A percentile compares a stretch with the other conserved stretches of the same genome.
These are phyloP conservation scores for Talaromyces sp. DNA, from an alignment of 2,329 filamentous ascomycete genomes.

Conservation along the genomic window DNA sequence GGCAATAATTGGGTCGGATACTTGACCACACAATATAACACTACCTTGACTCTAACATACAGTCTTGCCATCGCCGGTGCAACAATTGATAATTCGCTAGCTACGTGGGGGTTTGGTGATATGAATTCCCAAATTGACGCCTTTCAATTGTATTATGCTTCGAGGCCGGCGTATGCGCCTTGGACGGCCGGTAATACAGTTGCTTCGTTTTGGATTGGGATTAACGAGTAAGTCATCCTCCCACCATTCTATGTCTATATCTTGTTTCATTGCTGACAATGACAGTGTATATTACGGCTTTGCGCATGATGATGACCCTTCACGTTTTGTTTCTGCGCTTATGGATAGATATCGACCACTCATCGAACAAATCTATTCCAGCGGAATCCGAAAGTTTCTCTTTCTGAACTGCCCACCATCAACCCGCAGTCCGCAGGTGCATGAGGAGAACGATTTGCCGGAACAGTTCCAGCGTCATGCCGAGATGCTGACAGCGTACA, in stretches of 20 bases:
- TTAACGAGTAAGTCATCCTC: slow-evolving; percentile 15
- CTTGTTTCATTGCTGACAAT: slow-evolving; percentile 3
- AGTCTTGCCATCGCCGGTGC: slow-evolving; percentile 15
- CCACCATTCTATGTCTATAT: neutral
- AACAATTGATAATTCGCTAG: slow-evolving; percentile 17
- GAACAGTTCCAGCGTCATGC: slow-evolving; percentile 17
- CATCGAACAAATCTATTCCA: slow-evolving; percentile 11
- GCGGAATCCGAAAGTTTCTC: slow-evolving; percentile 16
- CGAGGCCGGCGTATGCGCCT: slow-evolving; percentile 10
- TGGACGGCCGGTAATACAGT: slow-evolving; percentile 15
- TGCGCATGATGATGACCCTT: slow-evolving; percentile 12
- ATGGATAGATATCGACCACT: slow-evolving; percentile 15
- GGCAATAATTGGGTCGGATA: slow-evolving; percentile 16
- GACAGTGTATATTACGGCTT: slow-evolving; percentile 18
- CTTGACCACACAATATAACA: slow-evolving; percentile 15
- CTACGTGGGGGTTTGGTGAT: slow-evolving; percentile 18
- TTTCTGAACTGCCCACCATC: slow-evolving; percentile 17
- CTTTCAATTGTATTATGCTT: slow-evolving; percentile 18
- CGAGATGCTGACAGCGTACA: slow-evolving; percentile 11
- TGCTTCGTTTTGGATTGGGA: slow-evolving; percentile 17
- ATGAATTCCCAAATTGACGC: slow-evolving; percentile 15
- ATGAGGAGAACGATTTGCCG: slow-evolving; percentile 17
- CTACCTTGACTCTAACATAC: slow-evolving; percentile 11
- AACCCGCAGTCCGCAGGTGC: slow-evolving; percentile 18
- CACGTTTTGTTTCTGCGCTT: slow-evolving; percentile 13